A percentile compares a stretch with the other conserved stretches of the same genome.
phyloP scores from a whole-genome alignment of 768 basidiomycete species.

The Lactarius sp. region DNA sequence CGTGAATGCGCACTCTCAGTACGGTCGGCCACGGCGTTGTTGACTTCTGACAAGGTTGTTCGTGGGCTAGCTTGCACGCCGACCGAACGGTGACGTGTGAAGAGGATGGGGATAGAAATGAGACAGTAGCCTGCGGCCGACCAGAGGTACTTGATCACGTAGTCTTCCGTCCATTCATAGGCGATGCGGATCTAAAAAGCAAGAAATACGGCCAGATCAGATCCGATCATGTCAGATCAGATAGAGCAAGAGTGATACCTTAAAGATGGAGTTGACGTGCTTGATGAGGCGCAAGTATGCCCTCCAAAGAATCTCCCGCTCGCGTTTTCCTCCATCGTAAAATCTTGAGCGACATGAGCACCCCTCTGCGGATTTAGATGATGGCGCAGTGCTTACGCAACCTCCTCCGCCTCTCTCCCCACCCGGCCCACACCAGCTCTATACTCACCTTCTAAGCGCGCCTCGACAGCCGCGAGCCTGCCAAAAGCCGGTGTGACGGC shows the following conservation, averaged over 20 bases:
- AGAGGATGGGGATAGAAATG: slow-evolving; percentile 85
- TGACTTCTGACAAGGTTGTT: slow-evolving; percentile 13
- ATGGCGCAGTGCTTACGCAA: slow-evolving; percentile 56
- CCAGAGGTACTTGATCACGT: slow-evolving; percentile 95
- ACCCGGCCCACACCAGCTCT: slow-evolving; percentile 80
- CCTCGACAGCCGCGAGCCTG: slow-evolving; percentile 80
- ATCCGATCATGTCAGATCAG: neutral
- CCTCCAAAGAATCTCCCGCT: slow-evolving; percentile 72
- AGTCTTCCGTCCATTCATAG: slow-evolving; percentile 95
- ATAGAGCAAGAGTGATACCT: slow-evolving; percentile 40
- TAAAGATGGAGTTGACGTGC: slow-evolving; percentile 90
- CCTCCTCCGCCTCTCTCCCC: slow-evolving; percentile 86
- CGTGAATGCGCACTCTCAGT: slow-evolving; percentile 40
- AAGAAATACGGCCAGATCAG: neutral
- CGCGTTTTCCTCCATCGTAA: slow-evolving; percentile 83
- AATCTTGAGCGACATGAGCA: slow-evolving; percentile 50
- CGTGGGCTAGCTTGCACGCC: slow-evolving; percentile 26
- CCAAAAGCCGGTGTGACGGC: slow-evolving; percentile 93
- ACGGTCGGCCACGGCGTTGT: slow-evolving; percentile 42
- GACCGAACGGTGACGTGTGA: slow-evolving; percentile 47
- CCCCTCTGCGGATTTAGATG: neutral
- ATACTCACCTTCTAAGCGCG: slow-evolving; percentile 87
- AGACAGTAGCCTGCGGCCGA: slow-evolving; percentile 87
- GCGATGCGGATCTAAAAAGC: slow-evolving; percentile 70
- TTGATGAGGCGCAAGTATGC: slow-evolving; percentile 79